phyloP scores from a whole-genome alignment of 2,329 filamentous ascomycete species.

The Teratosphaeria gauchensis region DNA sequence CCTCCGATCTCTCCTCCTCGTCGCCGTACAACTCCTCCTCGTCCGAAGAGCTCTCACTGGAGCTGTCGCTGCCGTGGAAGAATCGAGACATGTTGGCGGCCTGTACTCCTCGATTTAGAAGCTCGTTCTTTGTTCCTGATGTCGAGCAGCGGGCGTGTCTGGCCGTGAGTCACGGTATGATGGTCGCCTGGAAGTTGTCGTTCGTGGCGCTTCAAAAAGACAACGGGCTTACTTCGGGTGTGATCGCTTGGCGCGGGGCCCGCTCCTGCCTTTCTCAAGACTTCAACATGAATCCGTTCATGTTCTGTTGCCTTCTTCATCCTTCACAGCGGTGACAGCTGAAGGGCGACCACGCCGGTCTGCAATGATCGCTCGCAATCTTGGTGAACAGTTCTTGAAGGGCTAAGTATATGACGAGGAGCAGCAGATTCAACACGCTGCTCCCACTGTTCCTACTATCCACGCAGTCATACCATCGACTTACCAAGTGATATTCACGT shows the following conservation, averaged over 20 bases:
- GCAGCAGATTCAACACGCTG: not conserved
- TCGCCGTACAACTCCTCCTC: slow-evolving; percentile 90
- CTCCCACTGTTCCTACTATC: not conserved
- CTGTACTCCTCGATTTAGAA: not conserved
- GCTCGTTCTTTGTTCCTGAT: not conserved
- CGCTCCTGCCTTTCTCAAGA: not conserved
- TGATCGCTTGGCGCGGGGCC: not conserved
- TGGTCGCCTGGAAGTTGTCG: not conserved
- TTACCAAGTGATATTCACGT: not conserved
- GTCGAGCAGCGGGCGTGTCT: not conserved
- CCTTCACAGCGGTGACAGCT: not conserved
- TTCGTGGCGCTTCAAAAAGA: not conserved
- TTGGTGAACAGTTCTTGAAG: not conserved
- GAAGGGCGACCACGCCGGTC: not conserved
- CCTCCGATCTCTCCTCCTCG: slow-evolving; percentile 47
- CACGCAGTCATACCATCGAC: not conserved
- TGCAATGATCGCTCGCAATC: not conserved
- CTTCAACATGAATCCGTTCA: not conserved
- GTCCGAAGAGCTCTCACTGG: slow-evolving; percentile 84
- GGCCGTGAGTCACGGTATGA: not conserved
- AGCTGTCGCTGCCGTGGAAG: slow-evolving; percentile 93
- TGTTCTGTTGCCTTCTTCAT: not conserved
- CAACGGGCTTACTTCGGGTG: not conserved
- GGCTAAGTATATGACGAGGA: not conserved
- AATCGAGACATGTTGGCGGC: slow-evolving; percentile 77